Conservation (phyloP, 2,329 filamentous ascomycete species). For the Nigrospora sphaerica region DNA sequence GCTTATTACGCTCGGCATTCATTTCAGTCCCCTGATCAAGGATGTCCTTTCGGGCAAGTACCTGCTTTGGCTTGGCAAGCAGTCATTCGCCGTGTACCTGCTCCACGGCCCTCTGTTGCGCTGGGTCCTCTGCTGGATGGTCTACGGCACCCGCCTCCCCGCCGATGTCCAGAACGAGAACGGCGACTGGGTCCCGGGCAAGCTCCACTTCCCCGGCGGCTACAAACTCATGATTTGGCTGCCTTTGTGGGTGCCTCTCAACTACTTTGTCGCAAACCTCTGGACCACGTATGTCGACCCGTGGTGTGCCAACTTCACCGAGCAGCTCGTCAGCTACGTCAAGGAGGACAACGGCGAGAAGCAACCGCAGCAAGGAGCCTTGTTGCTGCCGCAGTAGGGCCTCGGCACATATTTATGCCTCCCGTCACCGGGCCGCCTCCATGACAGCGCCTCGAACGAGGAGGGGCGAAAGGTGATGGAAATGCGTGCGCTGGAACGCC, state of each 20-base stretch:
- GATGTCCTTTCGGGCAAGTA: conserved; percentile 44
- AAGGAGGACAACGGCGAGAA: conserved; percentile 8
- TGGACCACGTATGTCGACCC: conserved; percentile 51
- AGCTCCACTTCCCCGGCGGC: conserved; percentile 28
- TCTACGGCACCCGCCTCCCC: conserved; percentile 38
- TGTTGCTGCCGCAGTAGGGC: conserved; percentile 1
- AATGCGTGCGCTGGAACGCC: not conserved
- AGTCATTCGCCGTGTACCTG: conserved; percentile 59
- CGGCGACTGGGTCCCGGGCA: conserved; percentile 25
- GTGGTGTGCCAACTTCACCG: conserved; percentile 36
- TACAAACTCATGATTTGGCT: conserved; percentile 29
- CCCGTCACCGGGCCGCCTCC: not conserved
- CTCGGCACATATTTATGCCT: not conserved
- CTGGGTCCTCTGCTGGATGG: conserved; percentile 52
- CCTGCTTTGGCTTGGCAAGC: conserved; percentile 55
- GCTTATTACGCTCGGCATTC: conserved; percentile 21
- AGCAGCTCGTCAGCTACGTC: conserved; percentile 24
- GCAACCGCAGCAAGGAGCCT: not conserved
- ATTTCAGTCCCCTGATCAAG: conserved; percentile 32
- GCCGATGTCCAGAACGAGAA: conserved; percentile 27
- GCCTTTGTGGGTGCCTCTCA: conserved; percentile 37
- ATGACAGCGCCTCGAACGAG: not conserved
- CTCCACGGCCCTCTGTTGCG: conserved; percentile 56
- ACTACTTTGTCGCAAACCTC: conserved; percentile 36
- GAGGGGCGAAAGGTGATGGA: not conserved